phyloP scores from a whole-genome alignment of 306 rosid species.

The Trifolium pratense region DNA sequence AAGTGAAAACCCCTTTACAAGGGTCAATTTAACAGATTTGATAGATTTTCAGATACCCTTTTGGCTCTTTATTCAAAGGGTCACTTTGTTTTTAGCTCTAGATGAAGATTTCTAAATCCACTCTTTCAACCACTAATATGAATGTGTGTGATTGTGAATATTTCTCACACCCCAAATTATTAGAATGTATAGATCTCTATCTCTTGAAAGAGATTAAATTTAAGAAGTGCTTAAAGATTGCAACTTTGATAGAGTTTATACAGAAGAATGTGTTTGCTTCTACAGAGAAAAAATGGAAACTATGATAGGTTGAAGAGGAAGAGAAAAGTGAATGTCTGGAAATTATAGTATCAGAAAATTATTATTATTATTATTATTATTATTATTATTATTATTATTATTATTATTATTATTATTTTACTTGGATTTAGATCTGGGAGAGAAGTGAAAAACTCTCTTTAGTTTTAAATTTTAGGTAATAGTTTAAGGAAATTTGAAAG shows the following conservation, averaged over 20 bases:
- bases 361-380: conserved; percentile 39
- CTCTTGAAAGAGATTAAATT: conserved; percentile 23
- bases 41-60: conserved; percentile 47
- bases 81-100: conserved; percentile 19
- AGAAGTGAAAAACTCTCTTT: conserved; percentile 30
- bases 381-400: conserved; percentile 25
- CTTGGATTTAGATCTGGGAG: conserved; percentile 59
- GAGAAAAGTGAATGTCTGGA: conserved; percentile 40
- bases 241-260: conserved; percentile 29
- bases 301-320: conserved; percentile 5
- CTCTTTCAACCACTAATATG: conserved; percentile 39
- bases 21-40: conserved; percentile 49
- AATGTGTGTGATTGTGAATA: conserved; percentile 47
- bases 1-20: conserved; percentile 12
- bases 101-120: conserved; percentile 41
- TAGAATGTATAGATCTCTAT: conserved; percentile 55
- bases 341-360: conserved; percentile 54
- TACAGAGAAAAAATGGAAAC: neutral
- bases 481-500: conserved; percentile 35
- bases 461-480: conserved; percentile 12
- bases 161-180: conserved; percentile 37
- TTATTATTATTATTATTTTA: conserved; percentile 29
- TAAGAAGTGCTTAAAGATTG: conserved; percentile 29
- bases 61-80: conserved; percentile 44
- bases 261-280: neutral